Evolutionary conservation across 129 eudicot species (phyloP).

Genomic region (Ambrosia trifida): DNA sequence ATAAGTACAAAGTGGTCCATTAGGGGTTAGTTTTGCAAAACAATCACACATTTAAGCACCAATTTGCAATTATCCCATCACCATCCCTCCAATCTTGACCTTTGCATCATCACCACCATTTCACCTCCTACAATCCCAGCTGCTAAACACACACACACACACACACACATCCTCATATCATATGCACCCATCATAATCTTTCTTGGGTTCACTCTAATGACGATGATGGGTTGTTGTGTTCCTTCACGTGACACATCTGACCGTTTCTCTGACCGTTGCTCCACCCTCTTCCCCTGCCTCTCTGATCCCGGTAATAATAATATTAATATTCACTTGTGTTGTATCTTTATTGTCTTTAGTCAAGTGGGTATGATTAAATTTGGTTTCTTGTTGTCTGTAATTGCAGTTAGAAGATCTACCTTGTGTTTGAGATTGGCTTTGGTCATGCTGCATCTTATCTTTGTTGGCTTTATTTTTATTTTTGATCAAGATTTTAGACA

Average conservation of each 20-base stretch:
- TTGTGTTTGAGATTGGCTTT: slow-evolving; percentile 61
- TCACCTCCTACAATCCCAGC: slow-evolving; percentile 9
- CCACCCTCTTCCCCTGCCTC: slow-evolving; percentile 67
- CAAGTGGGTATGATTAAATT: background rate
- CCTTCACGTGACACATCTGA: slow-evolving; percentile 47
- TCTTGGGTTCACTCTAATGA: slow-evolving; percentile 31
- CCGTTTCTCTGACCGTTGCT: slow-evolving; percentile 59
- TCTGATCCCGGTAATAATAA: slow-evolving; percentile 74
- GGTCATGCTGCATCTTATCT: slow-evolving; percentile 71
- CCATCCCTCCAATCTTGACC: slow-evolving; percentile 23
- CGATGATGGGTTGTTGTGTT: slow-evolving; percentile 46
- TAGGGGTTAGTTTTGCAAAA: background rate
- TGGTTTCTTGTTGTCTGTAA: slow-evolving; percentile 2
- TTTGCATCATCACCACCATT: background rate
- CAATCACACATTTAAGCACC: background rate
- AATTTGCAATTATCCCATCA: slow-evolving; percentile 19
- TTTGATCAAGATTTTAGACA: slow-evolving; percentile 49
- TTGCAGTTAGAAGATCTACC: slow-evolving; percentile 76
- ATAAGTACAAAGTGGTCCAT: too few relatives aligned
- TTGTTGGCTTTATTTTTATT: slow-evolving; percentile 48
- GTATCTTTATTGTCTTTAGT: background rate
- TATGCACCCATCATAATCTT: background rate
- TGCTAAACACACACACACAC: slow-evolving; percentile 22
- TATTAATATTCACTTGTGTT: background rate
- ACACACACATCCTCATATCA: background rate